Evolutionary conservation across 2,329 filamentous ascomycete genomes (phyloP).

Genomic region (Claviceps humidiphila): DNA sequence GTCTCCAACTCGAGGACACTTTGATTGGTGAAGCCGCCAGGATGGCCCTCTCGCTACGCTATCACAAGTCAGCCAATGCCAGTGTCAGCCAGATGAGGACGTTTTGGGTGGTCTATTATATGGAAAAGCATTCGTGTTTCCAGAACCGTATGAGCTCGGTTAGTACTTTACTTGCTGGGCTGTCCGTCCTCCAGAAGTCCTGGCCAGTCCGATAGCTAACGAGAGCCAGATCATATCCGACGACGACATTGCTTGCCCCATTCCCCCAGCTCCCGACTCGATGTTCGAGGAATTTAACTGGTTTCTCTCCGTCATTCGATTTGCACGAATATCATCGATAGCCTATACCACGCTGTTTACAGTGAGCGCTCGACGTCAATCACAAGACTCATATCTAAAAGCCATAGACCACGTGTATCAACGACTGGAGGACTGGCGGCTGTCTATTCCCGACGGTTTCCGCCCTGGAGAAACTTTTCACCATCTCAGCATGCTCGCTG

Average conservation of each 20-base stretch:
- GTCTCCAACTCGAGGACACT: constrained; percentile 19
- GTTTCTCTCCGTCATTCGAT: constrained; percentile 18
- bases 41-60: constrained; percentile 19
- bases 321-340: constrained; percentile 19
- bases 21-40: constrained; percentile 21
- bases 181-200: background rate
- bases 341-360: constrained; percentile 22
- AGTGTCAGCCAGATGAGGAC: constrained; percentile 11
- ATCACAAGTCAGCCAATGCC: constrained; percentile 12
- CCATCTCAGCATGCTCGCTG: constrained; percentile 6
- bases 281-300: constrained; percentile 21
- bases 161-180: constrained; percentile 5
- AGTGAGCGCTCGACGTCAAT: constrained; percentile 16
- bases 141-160: constrained; percentile 19
- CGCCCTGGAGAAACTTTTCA: constrained; percentile 16
- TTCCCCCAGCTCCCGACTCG: constrained; percentile 20
- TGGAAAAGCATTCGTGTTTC: constrained; percentile 24
- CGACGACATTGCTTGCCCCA: constrained; percentile 22
- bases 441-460: constrained; percentile 16
- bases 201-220: background rate
- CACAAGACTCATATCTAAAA: constrained; percentile 6
- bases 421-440: constrained; percentile 19
- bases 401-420: constrained; percentile 13
- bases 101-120: constrained; percentile 27
- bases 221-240: constrained; percentile 19